Conservation (phyloP, 2,329 filamentous ascomycete genomes). For the Gremmenia infestans region DNA sequence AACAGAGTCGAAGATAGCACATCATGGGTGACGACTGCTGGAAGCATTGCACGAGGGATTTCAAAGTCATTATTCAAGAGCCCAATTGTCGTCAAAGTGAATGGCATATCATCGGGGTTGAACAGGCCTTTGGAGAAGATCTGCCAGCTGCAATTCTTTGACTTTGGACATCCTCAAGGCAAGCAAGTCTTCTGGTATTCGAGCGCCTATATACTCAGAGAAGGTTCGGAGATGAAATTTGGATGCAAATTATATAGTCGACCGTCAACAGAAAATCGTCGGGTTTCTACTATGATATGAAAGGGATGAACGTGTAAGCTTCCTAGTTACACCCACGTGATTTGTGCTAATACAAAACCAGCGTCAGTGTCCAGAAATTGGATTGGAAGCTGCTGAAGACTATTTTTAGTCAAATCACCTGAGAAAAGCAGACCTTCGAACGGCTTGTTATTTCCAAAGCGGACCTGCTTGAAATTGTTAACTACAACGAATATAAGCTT, state of each 20-base stretch:
- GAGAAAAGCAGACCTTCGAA: not conserved
- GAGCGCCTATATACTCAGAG: conserved; percentile 83
- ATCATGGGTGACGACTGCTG: no score
- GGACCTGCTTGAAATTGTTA: not conserved
- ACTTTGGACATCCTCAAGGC: conserved; percentile 64
- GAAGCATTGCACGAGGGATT: no score
- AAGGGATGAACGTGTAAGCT: not conserved
- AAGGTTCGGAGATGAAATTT: conserved; percentile 80
- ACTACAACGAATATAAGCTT: not conserved
- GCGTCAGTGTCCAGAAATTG: not conserved
- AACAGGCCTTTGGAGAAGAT: conserved; percentile 79
- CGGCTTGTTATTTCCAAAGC: not conserved
- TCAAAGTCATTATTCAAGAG: no score
- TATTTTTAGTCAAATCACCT: not conserved
- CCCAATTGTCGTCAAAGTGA: not conserved
- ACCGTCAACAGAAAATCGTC: conserved; percentile 57
- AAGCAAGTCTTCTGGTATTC: conserved; percentile 96
- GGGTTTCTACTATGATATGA: conserved; percentile 77
- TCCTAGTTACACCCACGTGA: not conserved
- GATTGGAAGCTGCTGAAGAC: not conserved
- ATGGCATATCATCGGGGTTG: conserved; percentile 75
- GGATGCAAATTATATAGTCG: conserved; percentile 86
- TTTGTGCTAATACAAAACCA: not conserved
- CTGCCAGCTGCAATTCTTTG: conserved; percentile 77
- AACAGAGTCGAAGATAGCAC: no score